A percentile compares a stretch with the other conserved stretches of the same genome.
Conservation (phyloP, 805 yeast species). For the Yamadazyma sp. region DNA sequence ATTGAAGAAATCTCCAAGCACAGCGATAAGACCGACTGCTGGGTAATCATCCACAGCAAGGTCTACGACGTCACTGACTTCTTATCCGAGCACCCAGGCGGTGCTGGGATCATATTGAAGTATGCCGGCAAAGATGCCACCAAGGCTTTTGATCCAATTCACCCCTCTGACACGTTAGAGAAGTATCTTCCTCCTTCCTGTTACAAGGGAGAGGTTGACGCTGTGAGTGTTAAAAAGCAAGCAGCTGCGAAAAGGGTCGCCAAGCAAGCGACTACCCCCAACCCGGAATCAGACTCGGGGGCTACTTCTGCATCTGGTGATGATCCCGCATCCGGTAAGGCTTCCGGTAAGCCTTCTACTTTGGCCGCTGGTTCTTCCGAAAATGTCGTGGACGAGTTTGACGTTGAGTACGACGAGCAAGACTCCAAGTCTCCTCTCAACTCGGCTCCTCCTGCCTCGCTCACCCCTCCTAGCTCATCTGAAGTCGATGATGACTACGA, state of each 20-base stretch:
- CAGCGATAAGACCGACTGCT: constrained; percentile 61
- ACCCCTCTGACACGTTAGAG: constrained; percentile 82
- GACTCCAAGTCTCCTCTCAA: constrained; percentile 29
- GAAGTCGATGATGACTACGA: constrained; percentile 40
- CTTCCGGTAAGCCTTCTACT: no score
- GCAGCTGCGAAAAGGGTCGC: no score
- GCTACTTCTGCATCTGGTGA: no score
- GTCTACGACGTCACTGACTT: constrained; percentile 77
- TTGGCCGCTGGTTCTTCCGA: no score
- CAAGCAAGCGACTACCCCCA: no score
- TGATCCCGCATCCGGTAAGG: no score
- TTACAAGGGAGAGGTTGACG: constrained; percentile 37
- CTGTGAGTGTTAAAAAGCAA: constrained; percentile 5
- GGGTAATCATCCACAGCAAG: constrained; percentile 80
- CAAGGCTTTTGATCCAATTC: constrained; percentile 82
- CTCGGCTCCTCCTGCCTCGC: constrained; percentile 15
- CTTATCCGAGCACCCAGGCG: constrained; percentile 61
- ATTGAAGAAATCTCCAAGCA: constrained; percentile 44
- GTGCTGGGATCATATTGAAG: constrained; percentile 52
- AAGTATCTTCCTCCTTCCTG: constrained; percentile 53
- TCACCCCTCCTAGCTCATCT: constrained; percentile 15
- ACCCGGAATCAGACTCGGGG: no score
- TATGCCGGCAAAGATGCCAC: constrained; percentile 62
- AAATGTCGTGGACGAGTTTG: constrained; percentile 33
- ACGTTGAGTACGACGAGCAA: constrained; percentile 45